Conservation (phyloP, 495 filamentous ascomycete genomes). For the Pyrenula massariospora region DNA sequence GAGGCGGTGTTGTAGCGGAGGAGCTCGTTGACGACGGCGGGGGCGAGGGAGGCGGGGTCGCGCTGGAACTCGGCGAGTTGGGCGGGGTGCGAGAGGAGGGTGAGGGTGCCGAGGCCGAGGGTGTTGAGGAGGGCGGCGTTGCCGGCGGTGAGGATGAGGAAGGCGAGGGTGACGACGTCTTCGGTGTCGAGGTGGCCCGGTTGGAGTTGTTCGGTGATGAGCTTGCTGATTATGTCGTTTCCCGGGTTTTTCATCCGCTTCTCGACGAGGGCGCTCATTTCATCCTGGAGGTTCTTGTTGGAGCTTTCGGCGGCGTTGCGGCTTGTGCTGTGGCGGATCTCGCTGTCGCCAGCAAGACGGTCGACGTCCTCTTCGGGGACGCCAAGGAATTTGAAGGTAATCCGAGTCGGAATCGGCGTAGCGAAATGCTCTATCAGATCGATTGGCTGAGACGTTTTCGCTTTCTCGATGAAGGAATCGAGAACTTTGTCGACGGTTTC, state of each 20-base stretch:
- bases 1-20: neutral
- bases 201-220: neutral
- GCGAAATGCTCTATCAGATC: conserved; percentile 3
- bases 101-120: neutral
- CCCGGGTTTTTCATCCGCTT: neutral
- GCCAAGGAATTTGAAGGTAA: neutral
- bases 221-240: neutral
- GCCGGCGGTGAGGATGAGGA: conserved; percentile 14
- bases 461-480: conserved; percentile 19
- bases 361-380: neutral
- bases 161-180: conserved; percentile 17
- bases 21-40: neutral
- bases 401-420: neutral
- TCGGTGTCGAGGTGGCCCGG: conserved; percentile 9
- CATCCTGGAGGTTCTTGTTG: neutral
- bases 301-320: neutral
- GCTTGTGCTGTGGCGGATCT: neutral
- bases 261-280: neutral
- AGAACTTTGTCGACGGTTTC: conserved; percentile 27
- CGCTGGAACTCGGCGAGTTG: neutral
- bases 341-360: neutral
- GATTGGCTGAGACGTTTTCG: conserved; percentile 4
- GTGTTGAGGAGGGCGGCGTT: neutral
- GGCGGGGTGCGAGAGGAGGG: neutral
- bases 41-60: neutral